phyloP scores from a whole-genome alignment of 768 basidiomycete genomes.

The Amanita rimosa region DNA sequence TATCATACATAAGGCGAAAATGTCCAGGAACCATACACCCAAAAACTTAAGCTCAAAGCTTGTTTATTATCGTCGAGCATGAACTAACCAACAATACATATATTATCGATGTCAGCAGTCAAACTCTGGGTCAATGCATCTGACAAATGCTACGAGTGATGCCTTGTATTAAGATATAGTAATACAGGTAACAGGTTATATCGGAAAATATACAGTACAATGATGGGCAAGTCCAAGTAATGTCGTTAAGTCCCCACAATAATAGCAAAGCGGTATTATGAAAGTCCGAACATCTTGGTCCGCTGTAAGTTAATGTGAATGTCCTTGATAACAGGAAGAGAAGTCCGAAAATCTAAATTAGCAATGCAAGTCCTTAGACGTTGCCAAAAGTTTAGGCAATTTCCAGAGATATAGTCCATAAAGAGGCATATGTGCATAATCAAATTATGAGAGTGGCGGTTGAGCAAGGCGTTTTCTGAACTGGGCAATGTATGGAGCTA shows the following conservation, averaged over 20 bases:
- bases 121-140: too few species aligned
- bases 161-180: neutral
- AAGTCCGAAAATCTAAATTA: constrained; percentile 3
- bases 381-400: neutral
- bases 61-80: neutral
- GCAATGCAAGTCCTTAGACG: neutral
- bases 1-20: too few species aligned
- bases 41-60: too few species aligned
- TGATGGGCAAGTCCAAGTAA: neutral
- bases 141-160: neutral
- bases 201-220: neutral
- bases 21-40: neutral
- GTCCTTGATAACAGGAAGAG: neutral
- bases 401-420: neutral
- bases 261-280: neutral
- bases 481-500: constrained; percentile 27
- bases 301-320: neutral
- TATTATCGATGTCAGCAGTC: too few species aligned
- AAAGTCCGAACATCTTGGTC: neutral
- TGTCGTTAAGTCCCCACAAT: neutral
- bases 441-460: constrained; percentile 5
- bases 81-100: too few species aligned
- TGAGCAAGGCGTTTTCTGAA: constrained; percentile 30
- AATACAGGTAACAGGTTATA: constrained; percentile 3
- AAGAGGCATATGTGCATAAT: neutral